Evolutionary conservation across 1,139 yeast species (phyloP), one percentile per base, ranked within the genome.

Genomic region (Wickerhamomyces sp.): DNA sequence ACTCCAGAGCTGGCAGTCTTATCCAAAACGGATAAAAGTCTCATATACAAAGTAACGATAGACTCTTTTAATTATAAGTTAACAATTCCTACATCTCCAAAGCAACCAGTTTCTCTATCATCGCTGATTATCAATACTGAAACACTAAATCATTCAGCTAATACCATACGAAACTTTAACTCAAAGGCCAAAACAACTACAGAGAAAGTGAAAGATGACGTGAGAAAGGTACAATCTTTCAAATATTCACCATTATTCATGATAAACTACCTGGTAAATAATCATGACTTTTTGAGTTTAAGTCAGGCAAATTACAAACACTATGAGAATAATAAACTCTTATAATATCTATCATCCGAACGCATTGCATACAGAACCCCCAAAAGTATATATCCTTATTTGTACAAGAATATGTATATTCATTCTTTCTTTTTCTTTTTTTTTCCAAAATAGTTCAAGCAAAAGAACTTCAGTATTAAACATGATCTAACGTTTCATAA

Each of bases 181-280:
- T 4, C 13, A 14, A 41, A 41, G 16, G 18, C 18, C 6, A 36
- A 20, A 19, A 4, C 25, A 4, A 28, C 5, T 16, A 17, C 21
- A 4, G 21, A 21, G 25, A 21, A 21, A 21, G 25, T 21, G 12
- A 21, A 21, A 12, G 14, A 26, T 26, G 28, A 28, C n/a, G n/a
- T n/a, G n/a, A n/a, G n/a, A n/a, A n/a, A n/a, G 33, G 18, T 20
- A 14, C 13, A 19, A 7, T 24, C 20, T 18, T 33, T 36, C n/a
- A 33, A 33, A 6, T 30, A 30, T 19, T 33, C 45, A 0, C 32
- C 45, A 4, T 17, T 46, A 19, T 52, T 51, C 36, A 39, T 44
- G 29, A 18, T 49, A 13, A 54, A 54, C 37, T 36, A 40, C 19
- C 35, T 54, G 19, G 31, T 51, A 7, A 50, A 52, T 28, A 51